Evolutionary conservation across 208 protist species (phyloP), one percentile per base, ranked within the genome.

Genomic region (Trypanosoma melophagium): DNA sequence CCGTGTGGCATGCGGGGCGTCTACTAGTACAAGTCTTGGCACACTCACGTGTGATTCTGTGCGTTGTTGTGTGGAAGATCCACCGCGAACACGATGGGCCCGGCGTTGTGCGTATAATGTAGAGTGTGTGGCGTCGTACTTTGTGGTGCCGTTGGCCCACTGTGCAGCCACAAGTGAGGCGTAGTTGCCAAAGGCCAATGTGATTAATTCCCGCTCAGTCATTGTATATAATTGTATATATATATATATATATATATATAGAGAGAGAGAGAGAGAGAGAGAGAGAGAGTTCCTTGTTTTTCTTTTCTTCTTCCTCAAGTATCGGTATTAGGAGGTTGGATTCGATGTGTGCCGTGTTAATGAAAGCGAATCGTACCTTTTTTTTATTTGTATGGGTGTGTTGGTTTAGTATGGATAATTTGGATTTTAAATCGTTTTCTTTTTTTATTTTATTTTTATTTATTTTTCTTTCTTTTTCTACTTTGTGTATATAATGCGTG

Each of bases 111-210:
- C 44, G 61, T 93, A 95, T 12, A 95, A 76, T 5, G 90, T 95
- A 22, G n/a, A 41, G 62, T 85, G 83, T 31, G 83, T 69, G 16
- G 61, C 71, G 63, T 95, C 90, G 64, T 77, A 93, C 45, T 66
- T 31, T 19, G 84, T 87, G 5, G 85, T 93, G 38, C 90, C 84
- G 64, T 95, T 95, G 35, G 81, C 84, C 87, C 90, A 95, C 73
- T 95, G 90, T 40, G 90, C 84, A 3, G 87, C 90, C 2, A 95
- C 83, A 28, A 95, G 81, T 7, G 86, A 81, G 68, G 84, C 71
- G 73, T 92, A 95, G 80, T 95, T 95, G 53, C 90, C 90, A 51
- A 95, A 83, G 14, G 76, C 90, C 2, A 93, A 14, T 21, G 90
- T 95, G 22, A 95, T 67, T 14, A 95, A 41, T 54, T 95, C 90